phyloP scores from a whole-genome alignment of 192 early-diverging fungal species.

The Linnemannia zychae region DNA sequence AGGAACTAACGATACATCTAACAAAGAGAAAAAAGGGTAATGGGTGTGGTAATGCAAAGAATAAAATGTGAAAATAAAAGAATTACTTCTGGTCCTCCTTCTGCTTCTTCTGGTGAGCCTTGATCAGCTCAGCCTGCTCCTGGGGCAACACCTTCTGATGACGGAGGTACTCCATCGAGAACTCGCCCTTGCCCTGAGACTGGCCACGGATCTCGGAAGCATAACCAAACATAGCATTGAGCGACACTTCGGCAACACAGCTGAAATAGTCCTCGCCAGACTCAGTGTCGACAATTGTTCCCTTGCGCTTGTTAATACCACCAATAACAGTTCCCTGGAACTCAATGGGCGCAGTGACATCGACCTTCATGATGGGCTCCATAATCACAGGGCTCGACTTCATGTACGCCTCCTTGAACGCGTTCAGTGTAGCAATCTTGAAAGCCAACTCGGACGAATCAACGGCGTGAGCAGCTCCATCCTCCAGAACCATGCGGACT shows the following conservation, averaged over 20 bases:
- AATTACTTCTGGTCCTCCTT: conserved; percentile 56
- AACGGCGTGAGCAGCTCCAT: conserved; percentile 92
- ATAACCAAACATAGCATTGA: conserved; percentile 99
- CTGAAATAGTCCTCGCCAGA: conserved; percentile 94
- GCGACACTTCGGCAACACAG: conserved; percentile 87
- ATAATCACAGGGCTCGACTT: conserved; percentile 87
- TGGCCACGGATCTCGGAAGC: conserved; percentile 92
- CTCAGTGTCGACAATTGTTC: conserved; percentile 93
- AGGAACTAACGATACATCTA: not conserved
- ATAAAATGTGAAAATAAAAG: not conserved
- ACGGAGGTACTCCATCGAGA: conserved; percentile 96
- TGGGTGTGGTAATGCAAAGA: not conserved
- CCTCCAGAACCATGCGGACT: conserved; percentile 89
- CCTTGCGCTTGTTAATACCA: conserved; percentile 97
- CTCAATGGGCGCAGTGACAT: conserved; percentile 89
- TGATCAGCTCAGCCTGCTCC: conserved; percentile 89
- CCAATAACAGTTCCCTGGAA: conserved; percentile 94
- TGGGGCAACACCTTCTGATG: conserved; percentile 84
- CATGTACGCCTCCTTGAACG: conserved; percentile 92
- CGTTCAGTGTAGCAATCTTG: conserved; percentile 86
- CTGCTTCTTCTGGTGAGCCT: conserved; percentile 86
- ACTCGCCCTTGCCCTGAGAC: conserved; percentile 95
- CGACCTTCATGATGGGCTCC: conserved; percentile 98
- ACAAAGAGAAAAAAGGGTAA: conserved; percentile 6
- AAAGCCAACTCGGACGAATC: conserved; percentile 98